Conservation (phyloP, 371 early-diverging fungal species). For the Mucor mucedo region DNA sequence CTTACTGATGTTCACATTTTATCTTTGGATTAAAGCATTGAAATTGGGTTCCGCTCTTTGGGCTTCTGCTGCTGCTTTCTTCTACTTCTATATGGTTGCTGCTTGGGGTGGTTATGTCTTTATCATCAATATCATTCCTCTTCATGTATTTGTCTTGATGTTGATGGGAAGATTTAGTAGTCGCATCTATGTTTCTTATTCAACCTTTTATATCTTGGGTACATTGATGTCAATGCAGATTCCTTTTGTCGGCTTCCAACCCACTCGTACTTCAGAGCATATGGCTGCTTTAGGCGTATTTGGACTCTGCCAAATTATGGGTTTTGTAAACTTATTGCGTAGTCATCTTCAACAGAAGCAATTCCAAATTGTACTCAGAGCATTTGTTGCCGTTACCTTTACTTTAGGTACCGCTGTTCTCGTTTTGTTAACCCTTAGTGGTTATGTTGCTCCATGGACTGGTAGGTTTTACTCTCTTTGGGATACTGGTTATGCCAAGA, state of each 20-base stretch:
- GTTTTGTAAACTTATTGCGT: conserved; percentile 84
- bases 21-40: conserved; percentile 95
- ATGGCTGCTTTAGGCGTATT: conserved; percentile 97
- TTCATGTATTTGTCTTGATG: conserved; percentile 93
- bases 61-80: conserved; percentile 85
- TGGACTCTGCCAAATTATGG: conserved; percentile 91
- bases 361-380: conserved; percentile 79
- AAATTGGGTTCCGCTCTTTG: conserved; percentile 91
- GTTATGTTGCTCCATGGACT: conserved; percentile 97
- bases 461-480: conserved; percentile 99
- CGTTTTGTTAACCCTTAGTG: conserved; percentile 73
- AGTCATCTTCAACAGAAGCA: conserved; percentile 82
- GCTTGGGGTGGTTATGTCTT: conserved; percentile 99
- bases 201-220: conserved; percentile 95
- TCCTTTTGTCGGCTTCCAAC: conserved; percentile 99
- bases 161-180: conserved; percentile 96
- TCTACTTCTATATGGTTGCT: conserved; percentile 99
- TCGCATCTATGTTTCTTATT: conserved; percentile 95
- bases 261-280: conserved; percentile 96
- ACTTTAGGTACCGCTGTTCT: conserved; percentile 55
- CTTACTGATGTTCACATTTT: conserved; percentile 95
- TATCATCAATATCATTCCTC: conserved; percentile 97
- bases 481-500: conserved; percentile 99
- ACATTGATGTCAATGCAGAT: conserved; percentile 97
- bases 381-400: conserved; percentile 67